Evolutionary conservation across 768 basidiomycete genomes (phyloP), one percentile per base, ranked within the genome.

Genomic region (Russula ochroleuca): DNA sequence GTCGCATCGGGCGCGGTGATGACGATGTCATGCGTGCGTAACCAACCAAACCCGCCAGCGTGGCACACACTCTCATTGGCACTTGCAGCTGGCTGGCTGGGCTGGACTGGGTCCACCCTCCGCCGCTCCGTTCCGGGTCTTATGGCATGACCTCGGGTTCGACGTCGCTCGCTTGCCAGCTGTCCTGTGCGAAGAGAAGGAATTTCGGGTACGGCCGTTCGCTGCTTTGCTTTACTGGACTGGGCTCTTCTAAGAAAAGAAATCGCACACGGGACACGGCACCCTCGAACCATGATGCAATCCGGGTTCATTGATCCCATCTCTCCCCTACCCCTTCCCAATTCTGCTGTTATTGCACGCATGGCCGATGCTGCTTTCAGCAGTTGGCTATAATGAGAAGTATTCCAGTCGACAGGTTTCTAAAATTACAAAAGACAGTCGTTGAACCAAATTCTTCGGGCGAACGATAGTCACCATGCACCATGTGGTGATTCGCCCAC

Each of bases 401-500:
- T 13, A 15, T 17, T 19, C 37, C 19, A 25, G 37, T 23, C 11
- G 35, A 53, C 33, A n/a, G 51, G 35, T 54, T 37, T 21, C 37
- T 54, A 14, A 38, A 54, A 8, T 7, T 37, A 14, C 35, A 37
- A 37, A n/a, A 13, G 19, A 17, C 5, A 17, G 49, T 50, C 28
- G 28, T 19, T 23, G 21, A 37, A 54, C 53, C 37, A 23, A 14
- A 38, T 38, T 4, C 28, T 31, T 8, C 31, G 10, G 31, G 15
- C 19, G 28, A 52, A n/a, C 25, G 35, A 7, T 40, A n/a, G 17
- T 31, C 37, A 28, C 40, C 40, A 56, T 56, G 40, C n/a, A n/a
- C n/a, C 54, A 56, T 56, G 40, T 56, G 55, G 55, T 13, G 55
- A 57, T 41, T 28, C 43, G 55, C 45, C 54, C 41, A 17, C 19